Conservation (phyloP, 805 yeast genomes). For the Starmerella etchellsii region DNA sequence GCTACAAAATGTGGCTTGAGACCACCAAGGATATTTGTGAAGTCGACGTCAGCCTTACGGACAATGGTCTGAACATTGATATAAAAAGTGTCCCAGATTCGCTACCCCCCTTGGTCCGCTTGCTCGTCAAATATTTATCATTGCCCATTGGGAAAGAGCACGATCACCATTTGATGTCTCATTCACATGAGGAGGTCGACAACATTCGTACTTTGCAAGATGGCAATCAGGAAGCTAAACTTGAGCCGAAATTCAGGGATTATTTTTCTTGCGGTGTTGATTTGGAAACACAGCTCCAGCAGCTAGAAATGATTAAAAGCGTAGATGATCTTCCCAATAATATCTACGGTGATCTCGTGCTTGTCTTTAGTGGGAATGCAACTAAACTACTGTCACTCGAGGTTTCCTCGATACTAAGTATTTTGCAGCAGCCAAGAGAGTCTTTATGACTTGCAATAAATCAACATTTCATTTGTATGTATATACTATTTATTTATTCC, state of each 20-base stretch:
- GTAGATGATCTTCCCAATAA: not conserved
- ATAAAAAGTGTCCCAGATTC: not conserved
- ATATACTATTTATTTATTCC: too few species aligned
- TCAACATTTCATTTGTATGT: too few species aligned
- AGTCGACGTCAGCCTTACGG: not conserved
- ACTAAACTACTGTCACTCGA: too few species aligned
- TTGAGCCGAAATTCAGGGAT: not conserved
- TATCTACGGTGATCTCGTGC: not conserved
- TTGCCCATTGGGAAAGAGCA: not conserved
- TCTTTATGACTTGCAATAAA: too few species aligned
- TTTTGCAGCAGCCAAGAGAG: too few species aligned
- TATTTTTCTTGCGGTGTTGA: not conserved
- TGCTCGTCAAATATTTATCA: not conserved
- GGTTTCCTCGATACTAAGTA: too few species aligned
- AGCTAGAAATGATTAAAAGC: not conserved
- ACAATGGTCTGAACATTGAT: not conserved
- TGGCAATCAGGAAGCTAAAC: not conserved
- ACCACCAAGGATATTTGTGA: not conserved
- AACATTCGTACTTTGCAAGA: not conserved
- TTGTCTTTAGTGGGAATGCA: not conserved
- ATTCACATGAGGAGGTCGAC: not conserved
- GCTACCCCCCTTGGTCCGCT: not conserved
- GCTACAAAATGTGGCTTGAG: not conserved
- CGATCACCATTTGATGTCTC: not conserved
- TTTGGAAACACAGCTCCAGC: not conserved